phyloP scores from a whole-genome alignment of 2,329 filamentous ascomycete genomes.

The Diaporthe caulivora region DNA sequence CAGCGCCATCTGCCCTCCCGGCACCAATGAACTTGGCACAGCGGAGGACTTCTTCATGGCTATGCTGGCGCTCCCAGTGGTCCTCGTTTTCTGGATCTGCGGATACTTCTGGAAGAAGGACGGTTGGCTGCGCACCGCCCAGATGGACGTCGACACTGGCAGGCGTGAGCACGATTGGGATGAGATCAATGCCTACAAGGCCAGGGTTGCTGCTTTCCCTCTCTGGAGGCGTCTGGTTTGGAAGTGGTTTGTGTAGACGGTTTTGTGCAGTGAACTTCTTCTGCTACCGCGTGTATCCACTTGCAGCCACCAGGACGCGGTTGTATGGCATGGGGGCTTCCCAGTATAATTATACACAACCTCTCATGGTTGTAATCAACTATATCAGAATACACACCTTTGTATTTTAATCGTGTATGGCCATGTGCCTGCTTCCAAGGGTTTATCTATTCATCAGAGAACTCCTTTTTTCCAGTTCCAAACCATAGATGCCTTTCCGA shows the following conservation, averaged over 20 bases:
- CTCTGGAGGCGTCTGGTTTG: conserved; percentile 57
- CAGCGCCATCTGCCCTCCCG: conserved; percentile 54
- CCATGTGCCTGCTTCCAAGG: not conserved
- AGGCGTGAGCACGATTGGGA: conserved; percentile 74
- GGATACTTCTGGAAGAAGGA: conserved; percentile 75
- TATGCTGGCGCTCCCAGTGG: conserved; percentile 68
- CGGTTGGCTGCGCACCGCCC: conserved; percentile 65
- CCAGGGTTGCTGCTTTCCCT: conserved; percentile 58
- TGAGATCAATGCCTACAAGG: conserved; percentile 62
- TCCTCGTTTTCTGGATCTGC: conserved; percentile 63
- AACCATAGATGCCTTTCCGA: not conserved
- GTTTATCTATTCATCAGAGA: not conserved
- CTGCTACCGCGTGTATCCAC: not conserved
- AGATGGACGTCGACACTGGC: conserved; percentile 77
- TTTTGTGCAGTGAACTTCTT: no score
- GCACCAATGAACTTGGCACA: conserved; percentile 46
- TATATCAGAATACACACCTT: conserved; percentile 3
- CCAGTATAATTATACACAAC: not conserved
- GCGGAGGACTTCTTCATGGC: conserved; percentile 65
- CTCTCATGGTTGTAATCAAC: not conserved
- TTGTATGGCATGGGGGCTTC: not conserved
- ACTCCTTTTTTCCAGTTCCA: no score
- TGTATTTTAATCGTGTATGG: not conserved
- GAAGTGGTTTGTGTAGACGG: conserved; percentile 45
- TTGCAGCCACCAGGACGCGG: not conserved